phyloP scores from a whole-genome alignment of 768 basidiomycete species.

The Dentipellis fragilis region DNA sequence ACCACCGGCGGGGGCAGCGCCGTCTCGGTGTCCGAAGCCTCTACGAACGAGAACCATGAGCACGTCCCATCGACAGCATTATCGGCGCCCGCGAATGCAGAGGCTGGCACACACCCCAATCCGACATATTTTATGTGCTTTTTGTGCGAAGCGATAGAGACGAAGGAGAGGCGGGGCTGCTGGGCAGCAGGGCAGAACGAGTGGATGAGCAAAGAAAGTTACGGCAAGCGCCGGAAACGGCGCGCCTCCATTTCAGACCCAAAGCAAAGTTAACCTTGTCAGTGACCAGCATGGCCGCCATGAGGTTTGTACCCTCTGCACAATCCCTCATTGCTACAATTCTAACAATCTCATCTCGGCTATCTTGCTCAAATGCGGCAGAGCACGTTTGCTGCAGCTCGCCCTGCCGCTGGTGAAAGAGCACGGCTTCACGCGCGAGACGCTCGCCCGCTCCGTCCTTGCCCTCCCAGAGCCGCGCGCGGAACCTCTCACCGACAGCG shows the following conservation, averaged over 20 bases:
- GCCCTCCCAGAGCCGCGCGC: slow-evolving; percentile 39
- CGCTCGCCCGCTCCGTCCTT: slow-evolving; percentile 57
- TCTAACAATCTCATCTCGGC: background rate
- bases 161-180: background rate
- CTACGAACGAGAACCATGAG: slow-evolving; percentile 3
- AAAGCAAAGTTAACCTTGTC: too few species aligned
- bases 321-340: background rate
- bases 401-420: slow-evolving; percentile 54
- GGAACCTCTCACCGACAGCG: slow-evolving; percentile 57
- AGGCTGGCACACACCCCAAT: slow-evolving; percentile 9
- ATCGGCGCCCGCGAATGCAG: background rate
- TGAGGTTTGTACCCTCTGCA: background rate
- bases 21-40: slow-evolving; percentile 9
- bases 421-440: slow-evolving; percentile 67
- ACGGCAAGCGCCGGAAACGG: background rate
- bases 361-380: background rate
- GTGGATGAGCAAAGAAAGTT: background rate
- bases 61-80: background rate
- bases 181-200: background rate
- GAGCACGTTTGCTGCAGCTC: slow-evolving; percentile 38
- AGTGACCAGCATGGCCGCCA: background rate
- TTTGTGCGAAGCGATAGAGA: background rate
- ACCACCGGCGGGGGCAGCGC: slow-evolving; percentile 7
- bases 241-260: background rate
- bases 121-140: slow-evolving; percentile 10